Conservation (phyloP, 192 early-diverging fungal genomes). For the Mortierella hygrophila region DNA sequence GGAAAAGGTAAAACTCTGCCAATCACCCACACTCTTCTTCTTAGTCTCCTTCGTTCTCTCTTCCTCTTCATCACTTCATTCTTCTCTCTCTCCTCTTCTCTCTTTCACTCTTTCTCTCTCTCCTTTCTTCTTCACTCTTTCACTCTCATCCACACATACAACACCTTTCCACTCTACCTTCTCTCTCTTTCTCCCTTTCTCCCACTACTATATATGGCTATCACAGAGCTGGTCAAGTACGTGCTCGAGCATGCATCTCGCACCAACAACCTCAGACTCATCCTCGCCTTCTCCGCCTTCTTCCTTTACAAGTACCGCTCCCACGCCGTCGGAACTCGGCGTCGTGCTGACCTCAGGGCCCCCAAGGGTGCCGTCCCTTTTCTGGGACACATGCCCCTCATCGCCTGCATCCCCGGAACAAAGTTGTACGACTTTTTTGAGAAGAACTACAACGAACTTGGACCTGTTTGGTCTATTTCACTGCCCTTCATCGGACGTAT, state of each 20-base stretch:
- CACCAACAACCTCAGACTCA: constrained; percentile 18
- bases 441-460: constrained; percentile 19
- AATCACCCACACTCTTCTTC: no score
- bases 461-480: constrained; percentile 32
- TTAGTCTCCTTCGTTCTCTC: no score
- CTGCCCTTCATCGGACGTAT: constrained; percentile 24
- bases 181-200: neutral
- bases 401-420: constrained; percentile 20
- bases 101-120: no score
- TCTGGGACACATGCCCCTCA: constrained; percentile 23
- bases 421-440: constrained; percentile 34
- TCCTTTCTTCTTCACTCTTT: no score
- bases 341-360: constrained; percentile 23
- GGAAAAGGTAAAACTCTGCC: no score
- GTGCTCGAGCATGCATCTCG: constrained; percentile 7
- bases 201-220: neutral
- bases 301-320: constrained; percentile 30
- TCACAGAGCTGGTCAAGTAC: neutral
- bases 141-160: neutral
- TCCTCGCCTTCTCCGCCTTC: neutral
- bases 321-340: constrained; percentile 30
- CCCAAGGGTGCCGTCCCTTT: constrained; percentile 28
- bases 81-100: neutral
- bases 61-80: neutral
- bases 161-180: no score